Percentiles rank a stretch among this genome's conserved stretches.
phyloP scores from a whole-genome alignment of 1,284 basidiomycete species.

The Cryptococcus wingfieldii region DNA sequence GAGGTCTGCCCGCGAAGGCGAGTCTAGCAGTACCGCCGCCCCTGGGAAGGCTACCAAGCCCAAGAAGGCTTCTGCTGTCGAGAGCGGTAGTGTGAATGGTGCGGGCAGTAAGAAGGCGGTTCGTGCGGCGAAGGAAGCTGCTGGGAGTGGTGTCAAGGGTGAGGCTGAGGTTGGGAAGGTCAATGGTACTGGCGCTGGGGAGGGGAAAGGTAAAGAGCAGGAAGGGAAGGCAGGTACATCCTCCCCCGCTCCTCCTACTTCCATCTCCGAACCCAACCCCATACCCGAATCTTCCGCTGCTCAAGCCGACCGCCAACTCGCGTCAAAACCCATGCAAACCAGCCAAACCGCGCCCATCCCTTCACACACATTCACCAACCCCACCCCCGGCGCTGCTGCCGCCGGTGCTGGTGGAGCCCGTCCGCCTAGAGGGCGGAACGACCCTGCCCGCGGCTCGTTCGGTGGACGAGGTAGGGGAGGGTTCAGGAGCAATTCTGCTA shows the following conservation, averaged over 20 bases:
- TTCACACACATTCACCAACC: slow-evolving; percentile 20
- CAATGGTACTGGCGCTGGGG: background rate
- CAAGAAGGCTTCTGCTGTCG: slow-evolving; percentile 9
- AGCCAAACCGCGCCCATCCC: slow-evolving; percentile 22
- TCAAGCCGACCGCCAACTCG: background rate
- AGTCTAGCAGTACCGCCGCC: slow-evolving; percentile 1
- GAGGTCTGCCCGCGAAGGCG: slow-evolving; percentile 7
- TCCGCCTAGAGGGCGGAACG: slow-evolving; percentile 18
- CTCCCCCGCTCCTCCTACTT: background rate
- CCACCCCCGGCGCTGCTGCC: slow-evolving; percentile 5
- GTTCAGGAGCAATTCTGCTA: slow-evolving; percentile 13
- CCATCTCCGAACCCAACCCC: background rate
- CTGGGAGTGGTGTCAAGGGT: too few species aligned
- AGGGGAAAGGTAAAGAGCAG: background rate
- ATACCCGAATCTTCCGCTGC: background rate
- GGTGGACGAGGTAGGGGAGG: slow-evolving; percentile 30
- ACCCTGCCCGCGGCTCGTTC: slow-evolving; percentile 26
- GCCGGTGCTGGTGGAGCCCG: slow-evolving; percentile 2
- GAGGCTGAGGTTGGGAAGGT: background rate
- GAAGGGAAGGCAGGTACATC: background rate
- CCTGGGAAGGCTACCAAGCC: slow-evolving; percentile 9
- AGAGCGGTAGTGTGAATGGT: background rate
- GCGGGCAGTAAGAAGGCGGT: too few species aligned
- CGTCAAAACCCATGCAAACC: background rate
- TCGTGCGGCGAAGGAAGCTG: too few species aligned